These are phyloP conservation scores for Mycena maculata DNA, from an alignment of 768 basidiomycete genomes.

Conservation along the genomic window DNA sequence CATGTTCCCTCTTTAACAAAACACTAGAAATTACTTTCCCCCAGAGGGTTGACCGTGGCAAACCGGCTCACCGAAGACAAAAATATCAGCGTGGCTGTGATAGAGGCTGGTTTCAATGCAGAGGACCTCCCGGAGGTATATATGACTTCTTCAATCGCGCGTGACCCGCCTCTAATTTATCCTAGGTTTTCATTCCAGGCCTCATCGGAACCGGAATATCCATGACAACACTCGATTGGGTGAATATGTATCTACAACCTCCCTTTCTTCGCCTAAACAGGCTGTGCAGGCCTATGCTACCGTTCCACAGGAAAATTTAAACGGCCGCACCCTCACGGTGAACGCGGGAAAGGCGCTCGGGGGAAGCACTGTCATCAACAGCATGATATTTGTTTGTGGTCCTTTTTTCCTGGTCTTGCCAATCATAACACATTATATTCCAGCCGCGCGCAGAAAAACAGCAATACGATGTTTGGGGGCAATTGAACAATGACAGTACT, in stretches of 20 bases:
- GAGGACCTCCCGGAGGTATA: constrained; percentile 50
- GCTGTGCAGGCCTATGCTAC: constrained; percentile 50
- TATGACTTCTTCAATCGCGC: constrained; percentile 9
- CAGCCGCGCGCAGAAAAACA: constrained; percentile 47
- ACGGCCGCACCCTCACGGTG: constrained; percentile 50
- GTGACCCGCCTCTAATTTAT: background rate
- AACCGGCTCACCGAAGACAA: constrained; percentile 49
- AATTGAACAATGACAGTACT: constrained; percentile 41
- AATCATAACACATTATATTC: background rate
- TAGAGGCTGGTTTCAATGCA: constrained; percentile 54
- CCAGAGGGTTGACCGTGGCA: constrained; percentile 50
- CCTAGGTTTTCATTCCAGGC: constrained; percentile 47
- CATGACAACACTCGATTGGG: constrained; percentile 60
- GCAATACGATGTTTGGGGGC: constrained; percentile 50
- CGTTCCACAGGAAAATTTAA: constrained; percentile 54
- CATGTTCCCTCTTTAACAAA: background rate
- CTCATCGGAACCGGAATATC: constrained; percentile 44
- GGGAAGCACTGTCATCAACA: constrained; percentile 70
- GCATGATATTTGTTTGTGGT: constrained; percentile 48
- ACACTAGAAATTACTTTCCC: background rate
- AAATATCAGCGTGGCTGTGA: constrained; percentile 43
- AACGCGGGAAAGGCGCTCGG: constrained; percentile 65
- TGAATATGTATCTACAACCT: too few species aligned
- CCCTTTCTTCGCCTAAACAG: background rate
- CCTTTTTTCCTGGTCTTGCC: background rate